A percentile compares a stretch with the other conserved stretches of the same genome.
phyloP scores from a whole-genome alignment of 345 rosid genomes.

The Capsella bursapastoris region DNA sequence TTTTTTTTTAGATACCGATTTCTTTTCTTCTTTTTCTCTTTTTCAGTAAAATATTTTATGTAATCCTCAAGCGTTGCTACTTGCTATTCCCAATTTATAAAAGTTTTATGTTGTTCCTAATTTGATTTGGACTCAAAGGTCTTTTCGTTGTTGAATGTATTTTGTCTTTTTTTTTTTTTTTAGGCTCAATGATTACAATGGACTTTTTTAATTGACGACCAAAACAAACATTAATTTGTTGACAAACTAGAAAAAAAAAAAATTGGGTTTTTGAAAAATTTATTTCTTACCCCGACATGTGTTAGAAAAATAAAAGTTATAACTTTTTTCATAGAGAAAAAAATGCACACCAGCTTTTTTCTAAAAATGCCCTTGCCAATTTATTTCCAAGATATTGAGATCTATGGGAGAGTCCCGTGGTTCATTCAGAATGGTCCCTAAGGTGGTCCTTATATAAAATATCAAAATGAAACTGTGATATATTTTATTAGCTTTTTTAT shows the following conservation, averaged over 20 bases:
- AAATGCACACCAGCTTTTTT: constrained; percentile 6
- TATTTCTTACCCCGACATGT: neutral
- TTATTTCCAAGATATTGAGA: constrained; percentile 8
- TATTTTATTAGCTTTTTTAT: neutral
- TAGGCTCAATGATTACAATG: constrained; percentile 7
- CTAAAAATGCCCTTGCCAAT: neutral
- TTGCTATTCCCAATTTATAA: neutral
- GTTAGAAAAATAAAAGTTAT: neutral
- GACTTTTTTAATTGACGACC: neutral
- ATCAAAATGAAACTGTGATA: neutral
- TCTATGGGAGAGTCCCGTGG: constrained; percentile 20
- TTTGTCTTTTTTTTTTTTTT: neutral
- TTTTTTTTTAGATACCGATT: constrained; percentile 30
- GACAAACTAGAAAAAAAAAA: neutral
- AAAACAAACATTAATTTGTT: neutral
- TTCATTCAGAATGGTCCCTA: constrained; percentile 14
- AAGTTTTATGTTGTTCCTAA: neutral
- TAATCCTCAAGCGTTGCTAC: constrained; percentile 16
- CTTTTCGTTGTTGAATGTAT: neutral
- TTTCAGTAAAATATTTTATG: constrained; percentile 8
- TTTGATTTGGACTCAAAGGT: constrained; percentile 24
- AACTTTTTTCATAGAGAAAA: constrained; percentile 17
- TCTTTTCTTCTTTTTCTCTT: neutral
- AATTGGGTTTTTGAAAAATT: neutral
- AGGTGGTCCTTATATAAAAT: constrained; percentile 3